Evolutionary conservation across 2,329 filamentous ascomycete genomes (phyloP).

Genomic region (Peltaster fructicola): DNA sequence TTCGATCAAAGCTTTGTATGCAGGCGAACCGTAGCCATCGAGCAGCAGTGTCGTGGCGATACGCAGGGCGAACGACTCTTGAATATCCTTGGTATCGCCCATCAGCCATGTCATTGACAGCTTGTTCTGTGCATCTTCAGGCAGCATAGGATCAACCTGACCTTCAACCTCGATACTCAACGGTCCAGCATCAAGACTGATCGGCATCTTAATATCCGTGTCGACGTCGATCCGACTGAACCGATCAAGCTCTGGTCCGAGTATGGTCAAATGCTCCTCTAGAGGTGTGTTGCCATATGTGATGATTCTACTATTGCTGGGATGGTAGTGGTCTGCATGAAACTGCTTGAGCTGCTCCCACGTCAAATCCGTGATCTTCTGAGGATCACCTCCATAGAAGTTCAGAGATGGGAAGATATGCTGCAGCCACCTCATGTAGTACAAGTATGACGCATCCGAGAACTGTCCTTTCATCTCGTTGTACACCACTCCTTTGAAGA

Average conservation of each 20-base stretch:
- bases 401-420: slow-evolving; percentile 87
- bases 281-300: slow-evolving; percentile 92
- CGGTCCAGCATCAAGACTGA: slow-evolving; percentile 50
- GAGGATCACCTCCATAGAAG: slow-evolving; percentile 90
- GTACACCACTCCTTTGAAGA: slow-evolving; percentile 97
- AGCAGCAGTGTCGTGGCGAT: slow-evolving; percentile 70
- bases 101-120: slow-evolving; percentile 88
- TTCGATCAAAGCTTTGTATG: slow-evolving; percentile 80
- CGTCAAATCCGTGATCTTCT: slow-evolving; percentile 89
- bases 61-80: slow-evolving; percentile 76
- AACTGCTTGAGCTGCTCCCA: slow-evolving; percentile 79
- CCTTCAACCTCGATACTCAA: slow-evolving; percentile 55
- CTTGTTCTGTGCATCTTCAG: slow-evolving; percentile 75
- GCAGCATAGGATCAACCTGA: slow-evolving; percentile 72
- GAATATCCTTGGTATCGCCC: slow-evolving; percentile 61
- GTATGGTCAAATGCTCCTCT: slow-evolving; percentile 58
- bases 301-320: slow-evolving; percentile 88
- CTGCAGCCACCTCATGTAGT: slow-evolving; percentile 89
- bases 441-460: slow-evolving; percentile 91
- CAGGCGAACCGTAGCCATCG: slow-evolving; percentile 86
- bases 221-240: slow-evolving; percentile 59
- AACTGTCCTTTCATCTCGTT: slow-evolving; percentile 99
- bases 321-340: slow-evolving; percentile 87
- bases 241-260: slow-evolving; percentile 53
- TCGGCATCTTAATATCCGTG: slow-evolving; percentile 56